phyloP scores from a whole-genome alignment of 1,139 yeast genomes.

The Diutina scorzettiae region DNA sequence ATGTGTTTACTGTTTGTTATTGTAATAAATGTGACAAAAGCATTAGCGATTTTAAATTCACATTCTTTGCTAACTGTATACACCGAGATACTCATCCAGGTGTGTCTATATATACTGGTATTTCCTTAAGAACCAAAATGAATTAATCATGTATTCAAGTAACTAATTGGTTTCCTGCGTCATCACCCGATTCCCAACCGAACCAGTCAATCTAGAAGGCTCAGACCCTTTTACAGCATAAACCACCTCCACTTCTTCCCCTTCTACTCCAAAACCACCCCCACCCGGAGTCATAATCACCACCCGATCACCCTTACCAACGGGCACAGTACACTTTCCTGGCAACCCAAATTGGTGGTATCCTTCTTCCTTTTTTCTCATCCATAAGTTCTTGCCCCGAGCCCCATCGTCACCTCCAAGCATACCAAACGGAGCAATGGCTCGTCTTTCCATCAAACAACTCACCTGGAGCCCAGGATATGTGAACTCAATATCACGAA shows the following conservation, averaged over 20 bases:
- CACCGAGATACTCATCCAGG: too few relatives aligned
- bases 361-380: too few relatives aligned
- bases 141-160: too few relatives aligned
- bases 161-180: not conserved
- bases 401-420: conserved; percentile 48
- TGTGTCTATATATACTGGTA: too few relatives aligned
- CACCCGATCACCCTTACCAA: conserved; percentile 30
- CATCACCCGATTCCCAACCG: not conserved
- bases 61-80: too few relatives aligned
- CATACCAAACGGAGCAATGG: conserved; percentile 48
- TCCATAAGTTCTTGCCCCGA: conserved; percentile 50
- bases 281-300: conserved; percentile 42
- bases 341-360: conserved; percentile 19
- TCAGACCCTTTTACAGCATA: not conserved
- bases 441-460: conserved; percentile 50
- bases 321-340: conserved; percentile 30
- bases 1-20: not conserved
- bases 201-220: not conserved
- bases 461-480: conserved; percentile 40
- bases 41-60: too few relatives aligned
- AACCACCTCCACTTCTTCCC: not conserved
- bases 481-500: conserved; percentile 50
- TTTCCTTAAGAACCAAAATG: too few relatives aligned
- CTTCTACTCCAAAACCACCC: conserved; percentile 34
- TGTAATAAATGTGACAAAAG: not conserved